Conservation (phyloP, 495 filamentous ascomycete genomes). For the Schizothecium vesticola region DNA sequence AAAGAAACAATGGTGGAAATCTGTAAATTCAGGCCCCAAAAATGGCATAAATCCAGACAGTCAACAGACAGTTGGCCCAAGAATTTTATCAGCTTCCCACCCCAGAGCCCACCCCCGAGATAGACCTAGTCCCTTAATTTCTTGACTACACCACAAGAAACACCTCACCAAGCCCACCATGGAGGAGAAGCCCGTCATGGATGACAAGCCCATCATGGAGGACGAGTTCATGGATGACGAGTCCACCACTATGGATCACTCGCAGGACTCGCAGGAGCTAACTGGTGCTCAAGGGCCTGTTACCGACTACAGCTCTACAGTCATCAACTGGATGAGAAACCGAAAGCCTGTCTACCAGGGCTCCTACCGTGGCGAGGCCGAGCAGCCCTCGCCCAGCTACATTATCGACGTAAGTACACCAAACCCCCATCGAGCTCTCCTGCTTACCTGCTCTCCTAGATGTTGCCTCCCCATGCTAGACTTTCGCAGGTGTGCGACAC, state of each 20-base stretch:
- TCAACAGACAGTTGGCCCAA: not conserved
- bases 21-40: not conserved
- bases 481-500: conserved; percentile 68
- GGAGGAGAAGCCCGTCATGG: not conserved
- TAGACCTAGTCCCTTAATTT: not conserved
- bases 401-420: conserved; percentile 72
- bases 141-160: not conserved
- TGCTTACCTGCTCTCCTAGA: conserved; percentile 47
- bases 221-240: not conserved
- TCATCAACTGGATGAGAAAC: conserved; percentile 89
- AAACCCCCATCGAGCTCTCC: not conserved
- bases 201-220: not conserved
- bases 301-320: conserved; percentile 90
- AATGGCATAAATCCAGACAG: not conserved
- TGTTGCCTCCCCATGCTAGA: conserved; percentile 78
- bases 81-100: not conserved
- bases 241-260: not conserved
- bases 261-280: not conserved
- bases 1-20: not conserved
- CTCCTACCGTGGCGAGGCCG: conserved; percentile 60
- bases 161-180: not conserved
- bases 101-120: not conserved
- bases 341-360: conserved; percentile 71
- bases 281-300: conserved; percentile 57
- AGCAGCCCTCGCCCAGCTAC: conserved; percentile 82